Conservation (phyloP, 176 grass and related monocot species). For the Rhipidocladum racemiflorum region DNA sequence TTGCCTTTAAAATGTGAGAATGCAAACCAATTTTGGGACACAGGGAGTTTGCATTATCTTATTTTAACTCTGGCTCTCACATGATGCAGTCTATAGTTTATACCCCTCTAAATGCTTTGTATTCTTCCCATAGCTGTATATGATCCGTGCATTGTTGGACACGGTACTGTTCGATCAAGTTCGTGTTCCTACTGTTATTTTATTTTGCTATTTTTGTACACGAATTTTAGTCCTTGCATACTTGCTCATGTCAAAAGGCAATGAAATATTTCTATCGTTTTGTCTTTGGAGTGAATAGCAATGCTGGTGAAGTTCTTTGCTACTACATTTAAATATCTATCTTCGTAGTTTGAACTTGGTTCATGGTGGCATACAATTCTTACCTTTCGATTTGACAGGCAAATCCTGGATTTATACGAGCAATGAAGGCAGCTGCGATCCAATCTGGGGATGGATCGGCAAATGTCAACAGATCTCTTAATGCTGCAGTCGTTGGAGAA, state of each 20-base stretch:
- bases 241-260: neutral
- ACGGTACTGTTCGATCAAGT: neutral
- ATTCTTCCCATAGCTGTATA: neutral
- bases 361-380: neutral
- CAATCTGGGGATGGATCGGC: slow-evolving; percentile 44
- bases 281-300: neutral
- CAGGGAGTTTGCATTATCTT: neutral
- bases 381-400: slow-evolving; percentile 40
- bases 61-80: neutral
- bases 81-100: neutral
- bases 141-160: neutral
- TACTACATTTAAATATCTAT: neutral
- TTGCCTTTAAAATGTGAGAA: neutral
- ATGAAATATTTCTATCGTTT: neutral
- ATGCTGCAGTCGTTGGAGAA: slow-evolving; percentile 54
- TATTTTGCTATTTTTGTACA: neutral
- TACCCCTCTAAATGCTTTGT: neutral
- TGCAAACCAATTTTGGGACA: neutral
- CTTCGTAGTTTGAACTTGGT: neutral
- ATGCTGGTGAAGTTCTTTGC: neutral
- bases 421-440: slow-evolving; percentile 71
- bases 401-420: slow-evolving; percentile 73
- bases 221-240: neutral
- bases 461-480: slow-evolving; percentile 47
- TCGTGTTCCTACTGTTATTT: neutral